These are phyloP conservation scores for Collybiopsis confluens DNA, from an alignment of 768 basidiomycete species.

Conservation along the genomic window DNA sequence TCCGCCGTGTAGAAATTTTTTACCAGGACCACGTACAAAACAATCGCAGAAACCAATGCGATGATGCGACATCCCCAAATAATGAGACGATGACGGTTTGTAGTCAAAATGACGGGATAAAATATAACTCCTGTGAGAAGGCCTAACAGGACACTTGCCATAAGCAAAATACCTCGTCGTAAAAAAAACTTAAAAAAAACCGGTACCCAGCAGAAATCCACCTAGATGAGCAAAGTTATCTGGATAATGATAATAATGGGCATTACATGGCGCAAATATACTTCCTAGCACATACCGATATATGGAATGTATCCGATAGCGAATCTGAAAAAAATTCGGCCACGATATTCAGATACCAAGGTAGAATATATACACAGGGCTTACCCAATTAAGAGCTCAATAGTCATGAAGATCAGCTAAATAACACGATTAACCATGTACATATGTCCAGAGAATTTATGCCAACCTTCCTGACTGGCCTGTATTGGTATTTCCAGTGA, in stretches of 20 bases:
- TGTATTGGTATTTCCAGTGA: slow-evolving; percentile 88
- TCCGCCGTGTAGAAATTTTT: slow-evolving; percentile 89
- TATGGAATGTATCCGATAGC: slow-evolving; percentile 80
- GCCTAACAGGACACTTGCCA: slow-evolving; percentile 72
- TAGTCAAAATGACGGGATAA: slow-evolving; percentile 84
- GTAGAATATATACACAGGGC: no score
- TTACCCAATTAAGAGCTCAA: slow-evolving; percentile 87
- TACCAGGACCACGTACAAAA: slow-evolving; percentile 78
- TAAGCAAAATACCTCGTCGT: no score
- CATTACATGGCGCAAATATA: no score
- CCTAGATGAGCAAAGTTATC: slow-evolving; percentile 69
- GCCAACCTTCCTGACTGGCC: slow-evolving; percentile 81
- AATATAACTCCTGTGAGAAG: slow-evolving; percentile 79
- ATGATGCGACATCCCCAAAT: slow-evolving; percentile 70
- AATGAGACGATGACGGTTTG: slow-evolving; percentile 66
- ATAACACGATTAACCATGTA: background rate
- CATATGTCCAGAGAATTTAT: slow-evolving; percentile 10
- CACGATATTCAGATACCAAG: no score
- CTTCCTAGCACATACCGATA: no score
- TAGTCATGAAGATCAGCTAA: slow-evolving; percentile 76
- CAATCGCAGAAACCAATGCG: slow-evolving; percentile 70
- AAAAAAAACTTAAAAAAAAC: no score
- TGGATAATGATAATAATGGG: no score
- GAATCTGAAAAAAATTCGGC: no score
- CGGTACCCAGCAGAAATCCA: slow-evolving; percentile 42